Evolutionary conservation across 331 rosid genomes (phyloP), one percentile per base, ranked within the genome.

Genomic region (Phaseolus coccineus): DNA sequence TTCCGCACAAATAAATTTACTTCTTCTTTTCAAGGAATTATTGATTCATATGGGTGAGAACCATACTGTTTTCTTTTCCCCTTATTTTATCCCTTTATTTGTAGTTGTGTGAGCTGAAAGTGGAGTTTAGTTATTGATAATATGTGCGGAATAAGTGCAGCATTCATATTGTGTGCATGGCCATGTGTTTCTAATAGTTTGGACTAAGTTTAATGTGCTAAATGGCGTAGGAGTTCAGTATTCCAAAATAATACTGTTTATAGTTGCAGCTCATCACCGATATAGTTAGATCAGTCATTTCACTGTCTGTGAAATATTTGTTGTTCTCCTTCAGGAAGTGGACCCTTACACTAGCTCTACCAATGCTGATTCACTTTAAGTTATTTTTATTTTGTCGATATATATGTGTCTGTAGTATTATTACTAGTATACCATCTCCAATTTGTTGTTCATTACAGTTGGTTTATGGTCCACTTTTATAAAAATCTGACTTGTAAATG

Each of bases 31-130:
- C 99, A 95, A 90, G 92, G 85, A 69, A 95, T 95, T 73, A 92
- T 95, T 70, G 99, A 95, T 82, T 96, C 99, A 79, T 95, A 95
- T 59, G 99, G 99, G 99, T 95, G 82, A 88, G 97, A 71, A 64
- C 47, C 76, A 25, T 81, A 55, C 51, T 47, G 64, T 61, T 62
- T 19, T 63, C 13, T 9, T 77, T 40, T 57, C 68, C 75, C 19
- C 77, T 39, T 78, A 39, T 35, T 30, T 69, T 40, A 30, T 64
- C 69, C 59, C 55, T 7, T 50, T 67, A 37, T 37, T 27, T 74
- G 59, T 74, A 39, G 44, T 61, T 24, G 31, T 69, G 82, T 42
- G 55, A 62, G 77, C 4, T 1, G 39, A 71, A 46, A 24, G 57
- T 33, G 64, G 73, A 56, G 78, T 64, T 51, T 79, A 15, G 77